Evolutionary conservation across 495 filamentous ascomycete species (phyloP).

Genomic region (Penicillium egyptiacum): DNA sequence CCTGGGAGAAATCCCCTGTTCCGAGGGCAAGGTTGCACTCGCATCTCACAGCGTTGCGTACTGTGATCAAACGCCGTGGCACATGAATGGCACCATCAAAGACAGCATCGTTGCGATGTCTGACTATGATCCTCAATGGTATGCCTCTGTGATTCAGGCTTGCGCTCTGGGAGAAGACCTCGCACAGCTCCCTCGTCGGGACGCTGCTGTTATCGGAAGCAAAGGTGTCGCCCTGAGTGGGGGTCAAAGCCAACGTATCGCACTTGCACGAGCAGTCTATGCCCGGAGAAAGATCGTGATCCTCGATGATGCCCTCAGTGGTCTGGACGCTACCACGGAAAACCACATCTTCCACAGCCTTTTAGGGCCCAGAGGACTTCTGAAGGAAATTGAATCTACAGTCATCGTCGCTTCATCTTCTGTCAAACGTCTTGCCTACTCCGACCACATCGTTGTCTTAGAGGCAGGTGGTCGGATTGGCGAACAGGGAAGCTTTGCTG

Average conservation of each 20-base stretch:
- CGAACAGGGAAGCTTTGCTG: conserved; percentile 54
- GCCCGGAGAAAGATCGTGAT: conserved; percentile 53
- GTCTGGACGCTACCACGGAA: conserved; percentile 60
- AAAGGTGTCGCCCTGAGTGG: conserved; percentile 64
- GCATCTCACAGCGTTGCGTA: conserved; percentile 46
- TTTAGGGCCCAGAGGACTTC: conserved; percentile 54
- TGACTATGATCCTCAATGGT: conserved; percentile 57
- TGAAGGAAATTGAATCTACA: conserved; percentile 49
- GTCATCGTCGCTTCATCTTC: conserved; percentile 55
- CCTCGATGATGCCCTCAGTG: conserved; percentile 61
- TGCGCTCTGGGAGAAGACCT: conserved; percentile 61
- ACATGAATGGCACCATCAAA: conserved; percentile 58
- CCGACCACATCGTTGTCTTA: conserved; percentile 55
- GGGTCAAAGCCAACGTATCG: conserved; percentile 66
- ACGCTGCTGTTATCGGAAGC: conserved; percentile 61
- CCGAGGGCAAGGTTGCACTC: conserved; percentile 43
- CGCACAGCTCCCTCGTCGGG: conserved; percentile 52
- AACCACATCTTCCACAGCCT: conserved; percentile 58
- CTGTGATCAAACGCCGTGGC: conserved; percentile 55
- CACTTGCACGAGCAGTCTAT: conserved; percentile 60
- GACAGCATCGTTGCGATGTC: conserved; percentile 58
- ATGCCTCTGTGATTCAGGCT: conserved; percentile 61
- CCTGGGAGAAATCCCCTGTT: conserved; percentile 53
- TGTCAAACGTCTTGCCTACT: conserved; percentile 48
- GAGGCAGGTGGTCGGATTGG: conserved; percentile 41